phyloP scores from a whole-genome alignment of 345 rosid species.

The Gossypium rotundifolium region DNA sequence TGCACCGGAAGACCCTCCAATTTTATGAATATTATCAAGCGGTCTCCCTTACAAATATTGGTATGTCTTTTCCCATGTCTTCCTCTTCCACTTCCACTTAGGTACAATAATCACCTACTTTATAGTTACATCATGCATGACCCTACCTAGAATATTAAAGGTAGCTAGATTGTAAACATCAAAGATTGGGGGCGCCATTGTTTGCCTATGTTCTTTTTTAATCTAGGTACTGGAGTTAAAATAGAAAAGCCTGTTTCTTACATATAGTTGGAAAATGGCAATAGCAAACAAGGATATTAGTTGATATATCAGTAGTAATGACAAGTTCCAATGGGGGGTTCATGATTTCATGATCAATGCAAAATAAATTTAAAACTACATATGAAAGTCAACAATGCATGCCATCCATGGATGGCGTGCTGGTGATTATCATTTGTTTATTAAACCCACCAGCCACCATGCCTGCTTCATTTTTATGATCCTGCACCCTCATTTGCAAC shows the following conservation, averaged over 20 bases:
- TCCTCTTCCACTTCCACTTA: neutral
- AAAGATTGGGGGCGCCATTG: neutral
- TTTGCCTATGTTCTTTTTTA: neutral
- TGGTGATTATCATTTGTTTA: neutral
- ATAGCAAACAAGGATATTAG: neutral
- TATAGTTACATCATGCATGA: constrained; percentile 2
- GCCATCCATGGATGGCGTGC: too few relatives aligned
- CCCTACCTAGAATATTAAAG: neutral
- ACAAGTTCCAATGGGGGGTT: too few relatives aligned
- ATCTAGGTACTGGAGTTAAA: neutral
- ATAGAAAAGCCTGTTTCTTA: neutral
- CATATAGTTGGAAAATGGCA: neutral
- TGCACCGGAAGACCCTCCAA: constrained; percentile 3
- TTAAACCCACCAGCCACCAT: neutral
- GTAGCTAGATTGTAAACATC: constrained; percentile 10
- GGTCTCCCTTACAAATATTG: neutral
- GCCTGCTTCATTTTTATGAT: neutral
- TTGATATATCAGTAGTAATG: too few relatives aligned
- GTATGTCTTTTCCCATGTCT: neutral
- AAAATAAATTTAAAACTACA: too few relatives aligned
- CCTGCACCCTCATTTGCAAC: constrained; percentile 8
- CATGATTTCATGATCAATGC: neutral
- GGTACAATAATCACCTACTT: constrained; percentile 3
- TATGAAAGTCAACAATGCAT: too few relatives aligned
- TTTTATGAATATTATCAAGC: neutral